phyloP scores from a whole-genome alignment of 2,329 filamentous ascomycete genomes.

The Fusarium sp. region DNA sequence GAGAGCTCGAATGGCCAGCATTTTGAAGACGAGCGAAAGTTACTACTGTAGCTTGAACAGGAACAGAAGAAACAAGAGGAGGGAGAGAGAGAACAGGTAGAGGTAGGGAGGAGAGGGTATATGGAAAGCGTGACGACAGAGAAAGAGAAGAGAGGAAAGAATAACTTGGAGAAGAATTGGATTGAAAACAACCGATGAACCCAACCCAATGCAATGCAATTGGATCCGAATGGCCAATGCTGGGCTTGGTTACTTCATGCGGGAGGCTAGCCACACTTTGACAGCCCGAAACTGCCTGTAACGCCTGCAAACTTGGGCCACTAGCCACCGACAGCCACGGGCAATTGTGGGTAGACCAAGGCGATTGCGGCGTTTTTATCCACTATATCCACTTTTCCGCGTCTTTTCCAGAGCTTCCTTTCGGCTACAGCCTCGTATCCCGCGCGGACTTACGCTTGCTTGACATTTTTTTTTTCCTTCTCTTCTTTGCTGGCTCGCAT shows the following conservation, averaged over 20 bases:
- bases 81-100: constrained; percentile 30
- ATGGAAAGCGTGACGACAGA: constrained; percentile 31
- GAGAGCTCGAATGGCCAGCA: constrained; percentile 87
- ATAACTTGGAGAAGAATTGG: constrained; percentile 17
- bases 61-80: constrained; percentile 33
- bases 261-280: constrained; percentile 37
- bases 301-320: constrained; percentile 16
- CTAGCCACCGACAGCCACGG: constrained; percentile 45
- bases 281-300: constrained; percentile 26
- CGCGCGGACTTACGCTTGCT: constrained; percentile 49
- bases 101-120: constrained; percentile 23
- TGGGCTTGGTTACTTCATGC: constrained; percentile 20
- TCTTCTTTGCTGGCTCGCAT: constrained; percentile 7
- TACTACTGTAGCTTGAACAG: constrained; percentile 34
- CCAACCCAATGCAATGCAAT: constrained; percentile 35
- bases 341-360: constrained; percentile 33
- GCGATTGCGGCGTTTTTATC: constrained; percentile 37
- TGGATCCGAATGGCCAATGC: constrained; percentile 44
- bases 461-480: constrained; percentile 19
- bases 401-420: constrained; percentile 44
- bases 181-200: constrained; percentile 33
- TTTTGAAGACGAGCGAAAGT: constrained; percentile 64
- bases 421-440: constrained; percentile 52
- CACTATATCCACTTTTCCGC: constrained; percentile 49
- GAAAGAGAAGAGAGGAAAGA: constrained; percentile 35